A percentile compares a stretch with the other conserved stretches of the same genome.
Evolutionary conservation across 345 rosid species (phyloP).

Genomic region (Eucalyptus leucophloia): DNA sequence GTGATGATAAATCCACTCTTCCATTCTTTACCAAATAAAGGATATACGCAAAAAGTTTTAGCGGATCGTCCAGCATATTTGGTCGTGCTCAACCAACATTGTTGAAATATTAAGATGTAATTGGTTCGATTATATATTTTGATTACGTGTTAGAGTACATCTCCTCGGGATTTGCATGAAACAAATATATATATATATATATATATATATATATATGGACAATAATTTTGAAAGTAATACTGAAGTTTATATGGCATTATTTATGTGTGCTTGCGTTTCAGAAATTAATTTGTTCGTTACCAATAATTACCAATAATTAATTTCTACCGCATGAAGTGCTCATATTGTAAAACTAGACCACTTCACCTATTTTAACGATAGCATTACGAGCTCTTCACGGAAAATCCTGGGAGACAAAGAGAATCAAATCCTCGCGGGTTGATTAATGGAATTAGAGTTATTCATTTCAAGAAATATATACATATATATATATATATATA

Average conservation of each 20-base stretch:
- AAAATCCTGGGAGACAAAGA: neutral
- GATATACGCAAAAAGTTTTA: neutral
- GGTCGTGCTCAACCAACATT: neutral
- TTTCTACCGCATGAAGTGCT: neutral
- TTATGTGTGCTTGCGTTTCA: neutral
- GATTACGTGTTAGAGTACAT: neutral
- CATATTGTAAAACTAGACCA: neutral
- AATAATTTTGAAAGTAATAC: neutral
- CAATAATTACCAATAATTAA: neutral
- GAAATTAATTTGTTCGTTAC: neutral
- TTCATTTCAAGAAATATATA: neutral
- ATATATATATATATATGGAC: neutral
- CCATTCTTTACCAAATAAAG: neutral
- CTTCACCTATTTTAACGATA: neutral
- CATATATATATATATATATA: accelerated
- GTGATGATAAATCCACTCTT: neutral
- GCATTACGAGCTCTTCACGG: neutral
- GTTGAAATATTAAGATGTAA: neutral
- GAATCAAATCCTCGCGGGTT: neutral
- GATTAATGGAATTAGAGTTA: neutral
- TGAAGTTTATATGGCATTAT: neutral
- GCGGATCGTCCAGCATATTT: neutral
- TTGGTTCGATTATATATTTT: neutral
- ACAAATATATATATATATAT: neutral
- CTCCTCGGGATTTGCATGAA: neutral